Evolutionary conservation across 441 rosid genomes (phyloP).

Genomic region (Pelargonium myrrhifolium): DNA sequence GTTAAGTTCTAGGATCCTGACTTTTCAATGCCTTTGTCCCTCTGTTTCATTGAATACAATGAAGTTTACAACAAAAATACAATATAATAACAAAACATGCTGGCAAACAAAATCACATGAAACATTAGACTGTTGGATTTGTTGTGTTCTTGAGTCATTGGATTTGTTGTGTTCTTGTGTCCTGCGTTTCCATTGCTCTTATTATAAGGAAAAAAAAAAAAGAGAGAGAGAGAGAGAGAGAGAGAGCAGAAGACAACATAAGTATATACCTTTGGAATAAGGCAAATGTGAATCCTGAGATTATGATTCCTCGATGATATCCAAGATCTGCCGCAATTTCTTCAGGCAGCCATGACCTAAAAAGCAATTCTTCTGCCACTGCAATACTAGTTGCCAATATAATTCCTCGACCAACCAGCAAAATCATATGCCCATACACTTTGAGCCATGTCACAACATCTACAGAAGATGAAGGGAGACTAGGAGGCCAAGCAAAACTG

Average conservation of each 20-base stretch:
- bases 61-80: too few species aligned
- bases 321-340: constrained; percentile 80
- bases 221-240: too few species aligned
- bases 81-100: neutral
- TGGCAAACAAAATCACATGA: neutral
- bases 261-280: constrained; percentile 61
- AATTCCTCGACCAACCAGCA: constrained; percentile 48
- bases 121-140: too few species aligned
- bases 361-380: constrained; percentile 80
- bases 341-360: constrained; percentile 82
- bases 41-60: too few species aligned
- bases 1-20: too few species aligned
- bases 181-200: too few species aligned
- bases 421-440: constrained; percentile 34
- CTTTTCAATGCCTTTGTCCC: too few species aligned
- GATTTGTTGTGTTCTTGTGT: too few species aligned
- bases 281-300: constrained; percentile 73
- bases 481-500: constrained; percentile 53
- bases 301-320: constrained; percentile 62
- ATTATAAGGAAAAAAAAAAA: too few species aligned
- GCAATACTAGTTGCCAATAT: constrained; percentile 55
- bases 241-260: neutral
- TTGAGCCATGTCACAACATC: constrained; percentile 37
- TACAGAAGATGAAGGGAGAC: constrained; percentile 38
- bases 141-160: too few species aligned